Evolutionary conservation across 441 rosid species (phyloP).

Genomic region (Euphorbia schlechtendalii): DNA sequence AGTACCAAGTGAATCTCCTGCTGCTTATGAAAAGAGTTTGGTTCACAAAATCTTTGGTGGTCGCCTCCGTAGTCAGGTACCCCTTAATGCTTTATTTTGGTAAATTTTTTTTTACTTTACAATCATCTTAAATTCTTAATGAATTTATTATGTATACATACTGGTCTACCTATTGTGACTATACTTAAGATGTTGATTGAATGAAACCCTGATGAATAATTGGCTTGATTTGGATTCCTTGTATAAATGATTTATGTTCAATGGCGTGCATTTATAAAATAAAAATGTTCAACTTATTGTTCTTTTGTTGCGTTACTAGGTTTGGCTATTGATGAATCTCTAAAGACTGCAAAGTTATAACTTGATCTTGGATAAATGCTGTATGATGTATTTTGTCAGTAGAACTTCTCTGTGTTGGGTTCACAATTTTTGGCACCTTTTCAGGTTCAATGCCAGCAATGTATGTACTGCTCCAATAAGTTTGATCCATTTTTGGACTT

Average conservation of each 20-base stretch:
- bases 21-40: slow-evolving; percentile 90
- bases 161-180: background rate
- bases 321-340: background rate
- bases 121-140: background rate
- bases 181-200: slow-evolving; percentile 2
- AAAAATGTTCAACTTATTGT: background rate
- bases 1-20: slow-evolving; percentile 81
- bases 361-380: background rate
- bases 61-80: slow-evolving; percentile 85
- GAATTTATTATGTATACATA: background rate
- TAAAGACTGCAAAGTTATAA: background rate
- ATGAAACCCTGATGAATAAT: background rate
- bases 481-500: slow-evolving; percentile 87
- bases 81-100: slow-evolving; percentile 6
- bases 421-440: slow-evolving; percentile 4
- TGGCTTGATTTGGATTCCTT: background rate
- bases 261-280: background rate
- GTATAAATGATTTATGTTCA: background rate
- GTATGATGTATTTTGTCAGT: background rate
- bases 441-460: slow-evolving; percentile 89
- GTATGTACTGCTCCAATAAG: slow-evolving; percentile 72
- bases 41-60: slow-evolving; percentile 97
- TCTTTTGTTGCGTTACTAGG: background rate
- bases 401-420: background rate
- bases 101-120: background rate